phyloP scores from a whole-genome alignment of 169 alveolate species.

The Cryptosporidium andersoni region DNA sequence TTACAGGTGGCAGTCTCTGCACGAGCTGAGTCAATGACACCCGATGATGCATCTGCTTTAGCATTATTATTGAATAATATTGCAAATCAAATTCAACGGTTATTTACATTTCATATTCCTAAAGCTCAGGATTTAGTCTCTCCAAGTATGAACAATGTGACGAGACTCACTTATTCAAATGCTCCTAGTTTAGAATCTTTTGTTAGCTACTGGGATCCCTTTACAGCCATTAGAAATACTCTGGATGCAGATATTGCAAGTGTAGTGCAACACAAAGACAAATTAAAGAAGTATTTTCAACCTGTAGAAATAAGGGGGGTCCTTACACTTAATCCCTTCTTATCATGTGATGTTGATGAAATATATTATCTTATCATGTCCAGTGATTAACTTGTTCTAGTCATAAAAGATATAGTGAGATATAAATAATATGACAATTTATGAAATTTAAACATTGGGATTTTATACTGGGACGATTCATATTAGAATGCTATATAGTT shows the following conservation, averaged over 20 bases:
- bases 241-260: conserved; percentile 69
- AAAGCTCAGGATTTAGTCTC: conserved; percentile 18
- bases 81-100: conserved; percentile 38
- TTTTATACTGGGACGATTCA: too few species aligned
- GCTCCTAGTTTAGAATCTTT: conserved; percentile 49
- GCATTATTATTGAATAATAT: conserved; percentile 21
- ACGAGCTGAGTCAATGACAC: conserved; percentile 5
- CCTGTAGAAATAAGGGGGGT: conserved; percentile 47
- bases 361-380: conserved; percentile 44
- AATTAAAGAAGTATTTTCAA: conserved; percentile 20
- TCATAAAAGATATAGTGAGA: too few species aligned
- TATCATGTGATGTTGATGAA: conserved; percentile 43
- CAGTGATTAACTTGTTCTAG: not conserved
- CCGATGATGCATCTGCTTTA: conserved; percentile 61
- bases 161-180: conserved; percentile 40
- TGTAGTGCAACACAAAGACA: conserved; percentile 47
- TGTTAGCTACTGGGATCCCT: conserved; percentile 38
- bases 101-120: conserved; percentile 45
- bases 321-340: conserved; percentile 38
- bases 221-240: conserved; percentile 39
- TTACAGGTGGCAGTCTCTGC: conserved; percentile 47
- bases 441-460: not conserved
- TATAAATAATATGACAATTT: not conserved
- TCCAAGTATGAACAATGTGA: conserved; percentile 5
- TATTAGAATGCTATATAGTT: not conserved